phyloP scores from a whole-genome alignment of 2,329 filamentous ascomycete species.

The Pseudocercospora musae region DNA sequence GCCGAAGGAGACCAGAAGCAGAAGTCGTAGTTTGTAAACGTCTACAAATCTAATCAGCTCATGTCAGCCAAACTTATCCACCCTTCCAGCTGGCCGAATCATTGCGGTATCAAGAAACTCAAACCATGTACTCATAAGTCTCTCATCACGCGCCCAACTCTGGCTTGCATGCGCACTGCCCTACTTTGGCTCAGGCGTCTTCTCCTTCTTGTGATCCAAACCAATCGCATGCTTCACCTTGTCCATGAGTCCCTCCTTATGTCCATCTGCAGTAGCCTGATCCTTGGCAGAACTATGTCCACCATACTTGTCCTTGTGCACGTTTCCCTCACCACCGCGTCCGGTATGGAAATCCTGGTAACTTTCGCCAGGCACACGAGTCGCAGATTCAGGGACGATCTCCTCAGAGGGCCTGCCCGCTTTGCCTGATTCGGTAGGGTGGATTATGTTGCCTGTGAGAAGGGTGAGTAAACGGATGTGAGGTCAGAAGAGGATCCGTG shows the following conservation, averaged over 20 bases:
- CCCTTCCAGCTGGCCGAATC: background rate
- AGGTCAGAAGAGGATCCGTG: conserved; percentile 22
- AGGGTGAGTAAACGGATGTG: conserved; percentile 19
- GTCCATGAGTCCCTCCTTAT: conserved; percentile 39
- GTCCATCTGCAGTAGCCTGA: conserved; percentile 16
- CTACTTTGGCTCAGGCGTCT: conserved; percentile 19
- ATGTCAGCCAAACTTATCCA: background rate
- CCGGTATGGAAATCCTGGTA: conserved; percentile 49
- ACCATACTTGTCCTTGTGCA: conserved; percentile 48
- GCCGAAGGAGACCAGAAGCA: no score
- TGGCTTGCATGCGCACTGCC: background rate
- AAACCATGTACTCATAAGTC: background rate
- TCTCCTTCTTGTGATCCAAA: conserved; percentile 26
- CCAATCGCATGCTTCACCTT: conserved; percentile 43
- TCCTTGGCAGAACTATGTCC: conserved; percentile 41
- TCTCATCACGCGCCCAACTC: background rate
- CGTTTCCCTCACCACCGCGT: conserved; percentile 48
- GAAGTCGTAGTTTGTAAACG: no score
- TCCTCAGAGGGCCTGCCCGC: conserved; percentile 35
- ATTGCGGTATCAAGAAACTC: background rate
- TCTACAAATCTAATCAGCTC: background rate
- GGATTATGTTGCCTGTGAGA: conserved; percentile 15
- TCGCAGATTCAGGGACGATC: conserved; percentile 44
- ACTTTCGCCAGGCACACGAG: conserved; percentile 31
- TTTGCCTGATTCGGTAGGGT: conserved; percentile 2